These are phyloP conservation scores for Microcyclosporella mali DNA, from an alignment of 2,329 filamentous ascomycete genomes.

Conservation along the genomic window DNA sequence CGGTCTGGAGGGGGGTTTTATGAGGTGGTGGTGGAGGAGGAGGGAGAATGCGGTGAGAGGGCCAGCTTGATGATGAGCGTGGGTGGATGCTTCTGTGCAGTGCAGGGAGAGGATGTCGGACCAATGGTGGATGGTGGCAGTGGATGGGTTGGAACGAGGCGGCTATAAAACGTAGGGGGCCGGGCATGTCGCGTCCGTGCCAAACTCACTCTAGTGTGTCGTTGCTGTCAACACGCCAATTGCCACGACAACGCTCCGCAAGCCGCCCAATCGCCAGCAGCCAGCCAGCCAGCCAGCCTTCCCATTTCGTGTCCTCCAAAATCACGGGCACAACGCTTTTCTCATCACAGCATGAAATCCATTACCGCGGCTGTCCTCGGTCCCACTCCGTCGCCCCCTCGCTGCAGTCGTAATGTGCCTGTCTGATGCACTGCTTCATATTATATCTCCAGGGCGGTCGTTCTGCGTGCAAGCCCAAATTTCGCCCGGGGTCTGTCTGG, in stretches of 20 bases:
- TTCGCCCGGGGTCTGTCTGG: too few species aligned
- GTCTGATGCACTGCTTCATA: too few species aligned
- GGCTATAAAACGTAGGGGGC: background rate
- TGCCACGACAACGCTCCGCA: background rate
- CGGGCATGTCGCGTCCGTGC: background rate
- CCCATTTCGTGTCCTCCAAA: background rate
- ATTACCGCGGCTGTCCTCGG: background rate
- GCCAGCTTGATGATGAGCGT: too few species aligned
- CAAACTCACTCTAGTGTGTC: background rate
- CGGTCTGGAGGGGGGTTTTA: background rate
- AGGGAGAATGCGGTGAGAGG: slow-evolving; percentile 2
- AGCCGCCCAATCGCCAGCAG: background rate
- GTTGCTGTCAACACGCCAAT: too few species aligned
- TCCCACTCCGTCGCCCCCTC: too few species aligned
- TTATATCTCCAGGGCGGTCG: too few species aligned
- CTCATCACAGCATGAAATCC: background rate
- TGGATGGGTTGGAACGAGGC: background rate
- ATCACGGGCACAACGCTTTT: too few species aligned
- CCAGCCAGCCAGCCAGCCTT: background rate
- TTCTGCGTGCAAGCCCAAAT: too few species aligned
- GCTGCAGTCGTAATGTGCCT: too few species aligned
- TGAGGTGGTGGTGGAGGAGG: background rate
- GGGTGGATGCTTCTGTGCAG: too few species aligned
- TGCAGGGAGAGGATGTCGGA: background rate
- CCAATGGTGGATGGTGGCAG: background rate